Evolutionary conservation across 164 flowering plant genomes (phyloP).

Genomic region (Liquidambar formosana): DNA sequence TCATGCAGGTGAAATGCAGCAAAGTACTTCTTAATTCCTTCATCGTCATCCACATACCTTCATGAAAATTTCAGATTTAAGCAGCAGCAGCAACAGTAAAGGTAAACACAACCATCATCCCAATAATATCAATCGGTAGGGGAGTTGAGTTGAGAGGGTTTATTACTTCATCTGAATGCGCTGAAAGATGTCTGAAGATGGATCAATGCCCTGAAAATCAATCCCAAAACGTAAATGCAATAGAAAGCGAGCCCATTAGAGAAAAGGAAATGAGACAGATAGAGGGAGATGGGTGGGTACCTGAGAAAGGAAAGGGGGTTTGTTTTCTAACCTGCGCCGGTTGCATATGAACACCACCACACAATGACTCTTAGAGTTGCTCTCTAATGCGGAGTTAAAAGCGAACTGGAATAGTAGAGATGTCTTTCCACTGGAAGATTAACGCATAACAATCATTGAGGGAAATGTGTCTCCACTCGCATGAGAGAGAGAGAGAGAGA

Average conservation of each 20-base stretch:
- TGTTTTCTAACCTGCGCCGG: constrained; percentile 53
- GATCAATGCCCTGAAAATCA: constrained; percentile 59
- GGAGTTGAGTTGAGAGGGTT: background rate
- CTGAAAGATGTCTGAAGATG: constrained; percentile 54
- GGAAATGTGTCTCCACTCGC: no score
- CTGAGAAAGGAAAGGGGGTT: constrained; percentile 85
- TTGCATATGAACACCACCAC: constrained; percentile 77
- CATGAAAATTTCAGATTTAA: background rate
- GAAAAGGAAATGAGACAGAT: background rate
- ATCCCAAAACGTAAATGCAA: background rate
- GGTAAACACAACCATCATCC: no score
- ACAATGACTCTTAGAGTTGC: background rate
- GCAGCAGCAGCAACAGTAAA: no score
- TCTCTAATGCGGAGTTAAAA: constrained; percentile 42
- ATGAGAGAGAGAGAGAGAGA: background rate
- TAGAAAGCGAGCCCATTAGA: background rate
- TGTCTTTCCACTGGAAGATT: constrained; percentile 70
- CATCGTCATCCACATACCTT: constrained; percentile 84
- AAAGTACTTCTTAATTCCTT: constrained; percentile 75
- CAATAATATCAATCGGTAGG: background rate
- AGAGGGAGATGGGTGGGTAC: constrained; percentile 14
- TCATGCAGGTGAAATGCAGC: constrained; percentile 85
- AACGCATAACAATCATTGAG: background rate
- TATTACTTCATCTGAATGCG: constrained; percentile 79
- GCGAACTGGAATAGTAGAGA: constrained; percentile 88